A percentile compares a stretch with the other conserved stretches of the same genome.
Conservation (phyloP, 306 rosid species). For the Cicer chorassanicum region DNA sequence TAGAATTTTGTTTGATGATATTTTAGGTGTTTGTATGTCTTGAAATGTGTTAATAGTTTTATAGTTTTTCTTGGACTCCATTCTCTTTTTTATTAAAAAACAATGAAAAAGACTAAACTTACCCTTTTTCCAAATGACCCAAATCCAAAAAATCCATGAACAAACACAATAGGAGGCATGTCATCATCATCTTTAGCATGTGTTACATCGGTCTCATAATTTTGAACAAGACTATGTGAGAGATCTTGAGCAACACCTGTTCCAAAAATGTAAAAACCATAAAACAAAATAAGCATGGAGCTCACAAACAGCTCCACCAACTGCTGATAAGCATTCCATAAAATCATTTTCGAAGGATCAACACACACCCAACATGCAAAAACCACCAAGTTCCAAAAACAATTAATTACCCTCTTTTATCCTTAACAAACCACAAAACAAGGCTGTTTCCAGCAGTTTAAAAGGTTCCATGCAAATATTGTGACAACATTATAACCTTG, state of each 20-base stretch:
- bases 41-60: no score
- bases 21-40: no score
- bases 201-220: not conserved
- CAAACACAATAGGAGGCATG: constrained; percentile 77
- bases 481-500: constrained; percentile 4
- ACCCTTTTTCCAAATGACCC: constrained; percentile 63
- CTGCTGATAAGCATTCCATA: constrained; percentile 54
- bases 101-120: not conserved
- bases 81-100: no score
- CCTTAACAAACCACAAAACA: constrained; percentile 23
- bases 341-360: constrained; percentile 53
- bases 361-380: constrained; percentile 11
- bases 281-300: constrained; percentile 58
- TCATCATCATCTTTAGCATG: constrained; percentile 1
- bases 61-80: no score
- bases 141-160: constrained; percentile 79
- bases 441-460: constrained; percentile 30
- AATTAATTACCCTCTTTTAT: constrained; percentile 30
- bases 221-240: constrained; percentile 47
- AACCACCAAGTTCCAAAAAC: not conserved
- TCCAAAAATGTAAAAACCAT: constrained; percentile 68
- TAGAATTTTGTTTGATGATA: no score
- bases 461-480: constrained; percentile 11
- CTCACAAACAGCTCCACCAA: constrained; percentile 65
- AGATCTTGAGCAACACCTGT: constrained; percentile 69